Evolutionary conservation across 768 basidiomycete species (phyloP), one percentile per base, ranked within the genome.

Genomic region (Mycena galericulata): DNA sequence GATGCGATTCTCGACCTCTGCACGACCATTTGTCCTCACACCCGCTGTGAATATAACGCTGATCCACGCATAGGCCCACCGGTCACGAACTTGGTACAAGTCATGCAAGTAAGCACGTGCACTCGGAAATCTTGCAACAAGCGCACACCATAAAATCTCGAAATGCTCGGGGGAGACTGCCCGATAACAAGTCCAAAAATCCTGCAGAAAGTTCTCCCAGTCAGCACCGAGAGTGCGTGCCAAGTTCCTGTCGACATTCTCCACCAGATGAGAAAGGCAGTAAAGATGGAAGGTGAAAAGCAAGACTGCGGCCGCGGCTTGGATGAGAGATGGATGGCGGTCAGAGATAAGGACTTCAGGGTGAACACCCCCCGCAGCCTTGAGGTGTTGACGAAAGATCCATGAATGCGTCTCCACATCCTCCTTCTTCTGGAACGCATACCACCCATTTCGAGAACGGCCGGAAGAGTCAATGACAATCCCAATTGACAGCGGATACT

Each of bases 401-500:
- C 72, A 73, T 17, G 20, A 15, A 32, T 73, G 65, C 12, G 45
- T 61, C 27, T 49, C 58, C 20, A 24, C 26, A 26, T 55, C 54
- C n/a, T 55, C 54, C 34, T 20, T 22, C 18, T 55, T 20, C 9
- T 78, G 75, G 14, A 79, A 51, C 1, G 70, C 74, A 65, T 77
- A 75, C 74, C 75, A 79, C 18, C 65, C 24, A 53, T 73, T 74
- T 4, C 67, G 64, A 1, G 73, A 73, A 18, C 43, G 60, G 1
- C 71, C 69, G 62, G 60, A 46, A n/a, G 47, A 53, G 50, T 76
- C 75, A 29, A 77, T 62, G 18, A 63, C 30, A 22, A 78, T 65
- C 6, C 75, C 76, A 17, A 78, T 72, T 29, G 74, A 71, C 15
- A 76, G 56, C 9, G 76, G 65, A 54, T 70, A 72, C 2, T 67